Evolutionary conservation across 495 filamentous ascomycete genomes (phyloP), one percentile per base, ranked within the genome.

Genomic region (Hyaloscypha bicolor): DNA sequence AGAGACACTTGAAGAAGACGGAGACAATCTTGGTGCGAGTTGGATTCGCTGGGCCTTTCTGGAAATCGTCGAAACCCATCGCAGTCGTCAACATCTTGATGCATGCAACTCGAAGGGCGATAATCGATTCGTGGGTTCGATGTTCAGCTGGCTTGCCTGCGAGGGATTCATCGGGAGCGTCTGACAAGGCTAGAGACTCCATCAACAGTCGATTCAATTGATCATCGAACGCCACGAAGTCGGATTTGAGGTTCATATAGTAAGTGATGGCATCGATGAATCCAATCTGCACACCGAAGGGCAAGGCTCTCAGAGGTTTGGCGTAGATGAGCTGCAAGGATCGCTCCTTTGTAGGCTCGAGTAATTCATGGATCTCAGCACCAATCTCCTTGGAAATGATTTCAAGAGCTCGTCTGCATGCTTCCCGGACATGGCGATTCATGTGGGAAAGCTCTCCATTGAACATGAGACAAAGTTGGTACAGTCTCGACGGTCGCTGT

Each of bases 231-330:
- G 88, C 85, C 25, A 98, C 84, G 61, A 97, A 93, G 62, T 93
- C 90, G 53, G 90, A 87, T 70, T 94, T 91, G 32, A 98, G 81
- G 31, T 89, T 87, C 77, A 99, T 83, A 76, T 93, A 96, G 76
- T 93, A 98, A 0, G 92, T 95, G 70, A 99, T 93, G 6, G 94
- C 96, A 76, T 98, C 95, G 70, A 99, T 96, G 75, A 94, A 98
- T 11, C 95, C 96, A 73, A 99, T 98, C 76, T 99, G 96, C 2
- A 89, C 91, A 4, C 90, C 82, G 73, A 97, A 97, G 2, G 94
- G 94, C 62, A 99, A 78, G 3, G 96, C 96, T 60, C 96, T 85
- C 30, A 99, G 76, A 32, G 96, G 96, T 78, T 99, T 99, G 72
- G 90, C 90, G 80, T 93, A 99, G 60, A 99, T 97, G 0, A 93